Evolutionary conservation across 306 rosid species (phyloP).

Genomic region (Mimosa bimucronata): DNA sequence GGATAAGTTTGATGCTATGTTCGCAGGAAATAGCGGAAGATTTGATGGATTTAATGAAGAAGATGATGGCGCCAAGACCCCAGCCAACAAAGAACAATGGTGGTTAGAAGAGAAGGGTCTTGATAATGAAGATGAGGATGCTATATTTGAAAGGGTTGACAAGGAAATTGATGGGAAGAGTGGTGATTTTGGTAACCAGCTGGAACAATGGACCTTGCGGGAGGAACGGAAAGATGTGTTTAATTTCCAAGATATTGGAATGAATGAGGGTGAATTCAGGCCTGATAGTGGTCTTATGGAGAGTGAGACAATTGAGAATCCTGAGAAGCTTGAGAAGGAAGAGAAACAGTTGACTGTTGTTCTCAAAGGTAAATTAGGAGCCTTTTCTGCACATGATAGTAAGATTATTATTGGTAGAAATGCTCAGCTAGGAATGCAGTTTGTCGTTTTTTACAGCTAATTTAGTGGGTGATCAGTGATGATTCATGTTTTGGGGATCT

Average conservation of each 20-base stretch:
- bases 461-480: background rate
- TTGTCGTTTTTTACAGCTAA: background rate
- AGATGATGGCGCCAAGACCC: background rate
- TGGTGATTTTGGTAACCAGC: slow-evolving; percentile 29
- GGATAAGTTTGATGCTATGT: slow-evolving; percentile 51
- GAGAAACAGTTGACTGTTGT: slow-evolving; percentile 66
- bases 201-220: slow-evolving; percentile 63
- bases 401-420: background rate
- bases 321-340: slow-evolving; percentile 57
- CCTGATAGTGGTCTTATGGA: slow-evolving; percentile 6
- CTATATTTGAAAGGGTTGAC: slow-evolving; percentile 47
- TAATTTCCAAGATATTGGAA: slow-evolving; percentile 39
- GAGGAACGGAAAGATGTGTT: slow-evolving; percentile 62
- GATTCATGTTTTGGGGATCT: background rate
- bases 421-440: background rate
- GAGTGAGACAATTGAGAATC: slow-evolving; percentile 38
- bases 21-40: slow-evolving; percentile 42
- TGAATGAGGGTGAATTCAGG: slow-evolving; percentile 23
- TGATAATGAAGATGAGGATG: slow-evolving; percentile 46
- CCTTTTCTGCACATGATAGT: background rate
- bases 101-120: slow-evolving; percentile 51
- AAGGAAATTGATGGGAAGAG: slow-evolving; percentile 28
- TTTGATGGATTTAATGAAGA: slow-evolving; percentile 30
- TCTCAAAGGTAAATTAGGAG: slow-evolving; percentile 57
- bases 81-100: slow-evolving; percentile 36